Conservation (phyloP, 1,284 basidiomycete species). For the Golubevia sp. region DNA sequence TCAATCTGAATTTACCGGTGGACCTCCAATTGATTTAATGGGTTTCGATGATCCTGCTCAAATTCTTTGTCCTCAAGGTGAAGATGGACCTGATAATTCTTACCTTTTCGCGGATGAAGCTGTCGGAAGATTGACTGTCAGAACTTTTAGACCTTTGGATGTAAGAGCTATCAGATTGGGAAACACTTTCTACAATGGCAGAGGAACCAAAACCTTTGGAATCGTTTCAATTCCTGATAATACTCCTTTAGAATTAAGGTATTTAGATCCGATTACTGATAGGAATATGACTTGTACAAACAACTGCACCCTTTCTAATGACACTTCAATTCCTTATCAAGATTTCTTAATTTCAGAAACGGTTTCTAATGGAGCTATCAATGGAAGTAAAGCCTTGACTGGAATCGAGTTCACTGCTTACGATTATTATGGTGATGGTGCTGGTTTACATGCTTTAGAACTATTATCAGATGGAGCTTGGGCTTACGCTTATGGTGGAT, state of each 20-base stretch:
- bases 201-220: slow-evolving; percentile 39
- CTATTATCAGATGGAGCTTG: slow-evolving; percentile 41
- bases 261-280: slow-evolving; percentile 41
- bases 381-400: slow-evolving; percentile 32
- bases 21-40: slow-evolving; percentile 23
- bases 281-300: slow-evolving; percentile 46
- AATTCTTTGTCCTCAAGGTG: slow-evolving; percentile 48
- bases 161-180: slow-evolving; percentile 42
- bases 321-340: slow-evolving; percentile 37
- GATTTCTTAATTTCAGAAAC: slow-evolving; percentile 46
- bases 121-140: slow-evolving; percentile 37
- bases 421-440: slow-evolving; percentile 36
- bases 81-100: slow-evolving; percentile 42
- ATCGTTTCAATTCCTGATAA: slow-evolving; percentile 48
- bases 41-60: slow-evolving; percentile 42
- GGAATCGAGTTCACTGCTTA: slow-evolving; percentile 29
- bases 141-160: slow-evolving; percentile 32
- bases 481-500: slow-evolving; percentile 42
- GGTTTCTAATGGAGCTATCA: slow-evolving; percentile 31
- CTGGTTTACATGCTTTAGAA: slow-evolving; percentile 47
- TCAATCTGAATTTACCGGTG: slow-evolving; percentile 39
- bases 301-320: slow-evolving; percentile 38
- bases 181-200: slow-evolving; percentile 45
- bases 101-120: slow-evolving; percentile 41
- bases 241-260: slow-evolving; percentile 39